Evolutionary conservation across 352 stramenopile genomes (phyloP), one percentile per base, ranked within the genome.

Genomic region (Phytophthora pseudosyringae): DNA sequence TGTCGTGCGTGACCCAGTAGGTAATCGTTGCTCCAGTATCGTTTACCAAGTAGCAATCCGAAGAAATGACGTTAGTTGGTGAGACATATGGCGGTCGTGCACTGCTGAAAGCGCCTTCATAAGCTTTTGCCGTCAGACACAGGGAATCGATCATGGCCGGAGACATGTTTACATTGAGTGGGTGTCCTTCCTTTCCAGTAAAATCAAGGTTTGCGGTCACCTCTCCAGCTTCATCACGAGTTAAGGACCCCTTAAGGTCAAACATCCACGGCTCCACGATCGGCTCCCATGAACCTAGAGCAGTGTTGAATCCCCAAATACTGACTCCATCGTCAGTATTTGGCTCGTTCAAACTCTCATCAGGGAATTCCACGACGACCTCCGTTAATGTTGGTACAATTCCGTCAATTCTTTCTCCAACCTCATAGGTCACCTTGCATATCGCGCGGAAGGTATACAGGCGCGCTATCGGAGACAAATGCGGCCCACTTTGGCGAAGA

Each of bases 191-290:
- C 28, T 82, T 89, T 4, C 85, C 85, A 9, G 53, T 63, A 25
- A 93, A 69, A 18, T 80, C 66, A 10, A 90, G 59, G 1, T 78
- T 89, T 15, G 77, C 85, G 0, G 78, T 73, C 9, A 83, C 70
- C n/a, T 82, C 83, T 6, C 81, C 83, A 1, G 50, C 71, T 40
- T 77, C 54, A 52, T 86, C 68, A 5, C 74, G 71, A 39, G 70
- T 60, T 3, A 86, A 45, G 9, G 51, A 66, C 0, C 86, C 45
- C 1, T 39, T 64, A 13, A 90, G 53, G 39, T 67, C 74, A 36
- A 91, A 95, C 39, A 83, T 89, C 81, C 83, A 94, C 2, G 88
- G 86, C 43, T 94, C 84, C 10, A 93, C 54, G 13, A 91, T 81
- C 1, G 87, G 88, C 48, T 95, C 88, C 86, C 82, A 94, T 11